Percentiles rank a stretch among this genome's conserved stretches.
These are phyloP conservation scores for Dactylellina cionopaga DNA, from an alignment of 2,329 filamentous ascomycete genomes.

Conservation along the genomic window DNA sequence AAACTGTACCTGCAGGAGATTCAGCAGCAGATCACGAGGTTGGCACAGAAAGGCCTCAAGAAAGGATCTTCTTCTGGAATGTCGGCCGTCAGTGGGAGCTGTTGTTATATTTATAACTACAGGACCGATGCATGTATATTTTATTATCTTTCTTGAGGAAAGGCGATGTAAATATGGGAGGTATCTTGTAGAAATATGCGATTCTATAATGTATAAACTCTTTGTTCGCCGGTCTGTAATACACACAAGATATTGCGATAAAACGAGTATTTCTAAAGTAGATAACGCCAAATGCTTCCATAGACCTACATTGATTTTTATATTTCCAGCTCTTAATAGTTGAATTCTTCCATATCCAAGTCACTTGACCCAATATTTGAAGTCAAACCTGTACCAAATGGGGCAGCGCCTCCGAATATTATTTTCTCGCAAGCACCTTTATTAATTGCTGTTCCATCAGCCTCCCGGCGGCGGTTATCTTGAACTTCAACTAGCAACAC, in stretches of 20 bases:
- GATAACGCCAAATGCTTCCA: too few species aligned
- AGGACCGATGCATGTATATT: slow-evolving; percentile 83
- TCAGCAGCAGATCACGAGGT: slow-evolving; percentile 75
- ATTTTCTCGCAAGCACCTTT: neutral
- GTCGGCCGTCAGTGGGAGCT: slow-evolving; percentile 67
- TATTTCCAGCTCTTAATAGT: too few species aligned
- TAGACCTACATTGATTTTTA: too few species aligned
- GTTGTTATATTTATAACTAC: slow-evolving; percentile 93
- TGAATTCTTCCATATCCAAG: too few species aligned
- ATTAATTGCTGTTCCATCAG: neutral
- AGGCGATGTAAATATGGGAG: slow-evolving; percentile 58
- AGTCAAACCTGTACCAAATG: neutral
- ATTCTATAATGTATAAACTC: too few species aligned
- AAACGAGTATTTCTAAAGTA: too few species aligned
- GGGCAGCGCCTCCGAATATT: neutral
- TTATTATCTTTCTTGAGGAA: slow-evolving; percentile 73
- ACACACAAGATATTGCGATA: too few species aligned
- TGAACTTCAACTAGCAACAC: too few species aligned
- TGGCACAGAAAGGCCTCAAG: slow-evolving; percentile 71
- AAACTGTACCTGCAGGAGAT: slow-evolving; percentile 84
- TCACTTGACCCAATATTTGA: too few species aligned
- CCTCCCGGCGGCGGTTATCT: too few species aligned
- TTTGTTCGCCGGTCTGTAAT: too few species aligned
- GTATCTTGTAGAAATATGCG: neutral
- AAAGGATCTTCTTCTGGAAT: slow-evolving; percentile 57